Conservation (phyloP, 1,284 basidiomycete species). For the Earliella scabrosa region DNA sequence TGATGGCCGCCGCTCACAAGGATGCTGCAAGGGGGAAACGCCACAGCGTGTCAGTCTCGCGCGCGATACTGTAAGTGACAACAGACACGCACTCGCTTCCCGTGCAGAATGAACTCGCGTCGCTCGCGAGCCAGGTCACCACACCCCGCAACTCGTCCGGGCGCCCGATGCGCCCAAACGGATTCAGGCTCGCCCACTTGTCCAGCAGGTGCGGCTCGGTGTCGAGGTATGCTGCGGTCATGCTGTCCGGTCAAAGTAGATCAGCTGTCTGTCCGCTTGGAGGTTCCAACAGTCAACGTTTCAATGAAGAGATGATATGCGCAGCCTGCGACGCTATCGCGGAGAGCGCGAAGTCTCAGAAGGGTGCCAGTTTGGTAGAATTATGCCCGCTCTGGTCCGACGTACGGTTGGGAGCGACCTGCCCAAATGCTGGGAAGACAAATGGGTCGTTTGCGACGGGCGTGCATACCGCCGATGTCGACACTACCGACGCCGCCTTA, state of each 20-base stretch:
- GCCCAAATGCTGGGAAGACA: no score
- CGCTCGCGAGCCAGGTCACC: conserved; percentile 78
- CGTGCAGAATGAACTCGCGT: conserved; percentile 77
- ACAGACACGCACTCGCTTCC: conserved; percentile 68
- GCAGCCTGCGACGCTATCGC: no score
- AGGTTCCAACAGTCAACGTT: no score
- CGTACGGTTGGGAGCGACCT: no score
- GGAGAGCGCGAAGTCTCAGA: no score
- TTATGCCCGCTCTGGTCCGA: no score
- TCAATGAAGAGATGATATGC: no score
- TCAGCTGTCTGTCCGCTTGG: no score
- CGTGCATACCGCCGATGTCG: no score
- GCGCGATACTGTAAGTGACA: background rate
- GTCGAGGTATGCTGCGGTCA: conserved; percentile 82
- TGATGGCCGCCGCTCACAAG: conserved; percentile 74
- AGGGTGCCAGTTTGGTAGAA: no score
- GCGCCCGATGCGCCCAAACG: conserved; percentile 75
- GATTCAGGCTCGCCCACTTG: conserved; percentile 79
- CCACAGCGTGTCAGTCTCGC: conserved; percentile 10
- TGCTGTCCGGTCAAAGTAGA: conserved; percentile 42
- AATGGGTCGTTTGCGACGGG: no score
- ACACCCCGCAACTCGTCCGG: conserved; percentile 83
- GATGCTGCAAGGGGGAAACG: conserved; percentile 54
- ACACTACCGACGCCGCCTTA: no score
- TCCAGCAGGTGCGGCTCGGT: conserved; percentile 66